Evolutionary conservation across 2,329 filamentous ascomycete species (phyloP).

Genomic region (Botryotinia calthae): DNA sequence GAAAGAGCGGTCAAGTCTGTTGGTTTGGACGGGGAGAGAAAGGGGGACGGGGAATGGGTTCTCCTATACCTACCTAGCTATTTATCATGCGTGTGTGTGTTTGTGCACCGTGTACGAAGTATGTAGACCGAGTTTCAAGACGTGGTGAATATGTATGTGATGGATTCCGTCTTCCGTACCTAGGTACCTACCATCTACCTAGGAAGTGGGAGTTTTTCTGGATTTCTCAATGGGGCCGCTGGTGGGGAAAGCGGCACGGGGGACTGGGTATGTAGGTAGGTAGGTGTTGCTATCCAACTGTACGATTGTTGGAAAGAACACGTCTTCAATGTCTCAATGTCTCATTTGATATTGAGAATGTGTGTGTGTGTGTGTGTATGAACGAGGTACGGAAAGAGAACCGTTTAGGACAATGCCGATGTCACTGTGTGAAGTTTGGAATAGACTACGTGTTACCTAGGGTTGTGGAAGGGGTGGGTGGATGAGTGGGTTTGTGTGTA

Average conservation of each 20-base stretch:
- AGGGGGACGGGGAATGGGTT: not conserved
- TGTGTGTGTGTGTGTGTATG: not conserved
- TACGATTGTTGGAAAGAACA: slow-evolving; percentile 1
- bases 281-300: not conserved
- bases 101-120: not conserved
- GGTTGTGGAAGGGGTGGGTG: not conserved
- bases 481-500: not conserved
- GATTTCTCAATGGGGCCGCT: not conserved
- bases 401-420: not conserved
- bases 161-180: too few relatives aligned
- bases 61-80: not conserved
- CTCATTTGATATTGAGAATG: not conserved
- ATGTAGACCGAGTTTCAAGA: not conserved
- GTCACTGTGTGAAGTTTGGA: not conserved
- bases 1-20: not conserved
- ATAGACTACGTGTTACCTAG: not conserved
- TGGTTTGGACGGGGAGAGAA: too few relatives aligned
- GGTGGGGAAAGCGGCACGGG: not conserved
- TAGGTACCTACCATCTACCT: not conserved
- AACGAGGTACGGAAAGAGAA: not conserved
- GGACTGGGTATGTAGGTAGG: not conserved
- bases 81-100: not conserved
- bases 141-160: not conserved
- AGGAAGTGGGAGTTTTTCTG: not conserved
- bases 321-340: slow-evolving; percentile 1